A percentile compares a stretch with the other conserved stretches of the same genome.
phyloP scores from a whole-genome alignment of 2,329 filamentous ascomycete genomes.

The Scedosporium dehoogii region DNA sequence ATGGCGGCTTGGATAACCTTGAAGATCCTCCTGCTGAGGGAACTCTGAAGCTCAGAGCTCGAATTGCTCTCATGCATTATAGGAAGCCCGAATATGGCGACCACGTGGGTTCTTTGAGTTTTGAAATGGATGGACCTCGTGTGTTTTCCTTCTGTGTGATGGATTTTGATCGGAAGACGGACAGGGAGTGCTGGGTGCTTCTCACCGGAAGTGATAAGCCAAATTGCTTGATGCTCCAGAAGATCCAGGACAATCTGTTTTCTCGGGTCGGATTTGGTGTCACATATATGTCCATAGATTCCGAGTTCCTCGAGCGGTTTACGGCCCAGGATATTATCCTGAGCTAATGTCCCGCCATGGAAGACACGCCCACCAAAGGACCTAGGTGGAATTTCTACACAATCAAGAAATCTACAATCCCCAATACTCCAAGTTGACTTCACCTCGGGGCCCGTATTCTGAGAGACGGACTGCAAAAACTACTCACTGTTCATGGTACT shows the following conservation, averaged over 20 bases:
- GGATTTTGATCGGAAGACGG: background rate
- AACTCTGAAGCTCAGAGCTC: background rate
- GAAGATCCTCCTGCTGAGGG: background rate
- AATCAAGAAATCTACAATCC: too few relatives aligned
- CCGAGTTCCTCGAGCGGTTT: too few relatives aligned
- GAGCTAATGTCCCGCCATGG: too few relatives aligned
- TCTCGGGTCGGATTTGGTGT: background rate
- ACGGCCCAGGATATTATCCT: too few relatives aligned
- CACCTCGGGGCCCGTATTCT: too few relatives aligned
- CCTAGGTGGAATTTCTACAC: too few relatives aligned
- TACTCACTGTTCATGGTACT: too few relatives aligned
- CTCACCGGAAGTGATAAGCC: background rate
- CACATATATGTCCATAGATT: background rate
- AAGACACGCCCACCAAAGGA: too few relatives aligned
- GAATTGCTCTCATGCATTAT: background rate
- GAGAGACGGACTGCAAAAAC: too few relatives aligned
- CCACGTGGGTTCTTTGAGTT: background rate
- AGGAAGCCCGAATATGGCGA: background rate
- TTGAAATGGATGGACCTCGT: background rate
- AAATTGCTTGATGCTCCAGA: background rate
- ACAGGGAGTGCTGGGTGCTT: background rate
- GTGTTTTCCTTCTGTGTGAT: background rate
- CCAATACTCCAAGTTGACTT: too few relatives aligned
- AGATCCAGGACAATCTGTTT: slow-evolving; percentile 6
- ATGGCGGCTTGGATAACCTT: background rate